Conservation (phyloP, 306 rosid genomes). For the Quercus bicolor region DNA sequence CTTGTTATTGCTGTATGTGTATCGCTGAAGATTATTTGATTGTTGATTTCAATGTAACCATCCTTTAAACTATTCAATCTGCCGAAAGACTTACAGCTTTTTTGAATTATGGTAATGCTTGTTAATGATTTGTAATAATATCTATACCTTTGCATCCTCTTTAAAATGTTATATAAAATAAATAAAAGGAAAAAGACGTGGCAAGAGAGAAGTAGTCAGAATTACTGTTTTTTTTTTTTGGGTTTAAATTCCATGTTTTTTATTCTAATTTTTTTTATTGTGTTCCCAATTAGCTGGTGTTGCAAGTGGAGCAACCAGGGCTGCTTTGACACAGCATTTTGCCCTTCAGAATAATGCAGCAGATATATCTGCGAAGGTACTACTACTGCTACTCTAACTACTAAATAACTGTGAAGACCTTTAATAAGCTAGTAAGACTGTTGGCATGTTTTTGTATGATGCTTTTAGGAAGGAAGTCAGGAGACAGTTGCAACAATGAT, state of each 20-base stretch:
- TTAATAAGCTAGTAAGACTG: conserved; percentile 1
- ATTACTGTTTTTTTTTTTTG: neutral
- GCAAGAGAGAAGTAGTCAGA: neutral
- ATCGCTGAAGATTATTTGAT: neutral
- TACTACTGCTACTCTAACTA: neutral
- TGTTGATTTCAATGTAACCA: neutral
- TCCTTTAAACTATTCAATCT: neutral
- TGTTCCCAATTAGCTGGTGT: conserved; percentile 71
- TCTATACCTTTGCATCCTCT: neutral
- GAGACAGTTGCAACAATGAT: conserved; percentile 78
- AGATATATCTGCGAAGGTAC: conserved; percentile 67
- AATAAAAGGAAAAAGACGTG: neutral
- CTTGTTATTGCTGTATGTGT: neutral
- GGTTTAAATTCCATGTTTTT: too few relatives aligned
- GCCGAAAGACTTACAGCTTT: conserved; percentile 5
- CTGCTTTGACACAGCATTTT: conserved; percentile 98
- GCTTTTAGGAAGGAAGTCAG: conserved; percentile 61
- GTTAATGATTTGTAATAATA: neutral
- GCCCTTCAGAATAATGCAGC: conserved; percentile 70
- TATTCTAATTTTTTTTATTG: too few relatives aligned
- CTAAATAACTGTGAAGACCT: neutral
- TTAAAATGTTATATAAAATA: neutral
- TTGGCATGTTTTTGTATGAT: conserved; percentile 11
- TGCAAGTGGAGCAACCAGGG: conserved; percentile 99
- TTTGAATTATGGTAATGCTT: neutral